Evolutionary conservation across 2,329 filamentous ascomycete species (phyloP), one percentile per base, ranked within the genome.

Genomic region (Laburnicola sp.): DNA sequence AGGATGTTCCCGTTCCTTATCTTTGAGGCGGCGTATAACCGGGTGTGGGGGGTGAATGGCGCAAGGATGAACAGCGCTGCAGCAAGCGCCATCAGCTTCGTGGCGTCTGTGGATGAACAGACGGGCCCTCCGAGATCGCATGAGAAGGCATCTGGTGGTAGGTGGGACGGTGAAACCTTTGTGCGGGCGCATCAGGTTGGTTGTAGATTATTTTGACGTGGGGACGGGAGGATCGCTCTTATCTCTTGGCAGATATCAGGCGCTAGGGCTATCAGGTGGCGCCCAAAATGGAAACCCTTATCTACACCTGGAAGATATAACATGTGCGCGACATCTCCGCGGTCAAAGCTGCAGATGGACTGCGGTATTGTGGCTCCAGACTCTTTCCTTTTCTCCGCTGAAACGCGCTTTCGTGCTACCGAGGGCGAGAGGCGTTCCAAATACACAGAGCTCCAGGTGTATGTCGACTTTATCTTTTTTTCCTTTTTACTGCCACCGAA

Each of bases 161-260:
- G 28, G 42, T 35, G 31, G 28, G 36, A 42, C 50, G 59, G 56
- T 34, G 36, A 37, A 62, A 63, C 37, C 43, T 57, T 62, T 48
- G 56, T 60, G 58, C 49, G 54, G 42, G 26, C 16, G 31, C 10
- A 30, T 55, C 44, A 51, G 46, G 58, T 63, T 59, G 51, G 60
- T 51, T 51, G 41, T 39, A 41, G 42, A 44, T 16, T 48, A 34
- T 58, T 54, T 55, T 41, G 53, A 53, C 63, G 66, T 63, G 65
- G 63, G 57, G 66, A 58, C 60, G 45, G 55, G 50, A 64, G 57
- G 62, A 51, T 60, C 54, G 59, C 60, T 65, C 68, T 70, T 71
- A 71, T 71, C 68, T 71, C 66, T 69, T 67, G 64, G 63, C 63
- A 54, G 45, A 46, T 56, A 54, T 54, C 45, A 54, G 56, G 53